These are phyloP conservation scores for Aristolochia contorta DNA, from an alignment of 164 flowering plant species.

Conservation along the genomic window DNA sequence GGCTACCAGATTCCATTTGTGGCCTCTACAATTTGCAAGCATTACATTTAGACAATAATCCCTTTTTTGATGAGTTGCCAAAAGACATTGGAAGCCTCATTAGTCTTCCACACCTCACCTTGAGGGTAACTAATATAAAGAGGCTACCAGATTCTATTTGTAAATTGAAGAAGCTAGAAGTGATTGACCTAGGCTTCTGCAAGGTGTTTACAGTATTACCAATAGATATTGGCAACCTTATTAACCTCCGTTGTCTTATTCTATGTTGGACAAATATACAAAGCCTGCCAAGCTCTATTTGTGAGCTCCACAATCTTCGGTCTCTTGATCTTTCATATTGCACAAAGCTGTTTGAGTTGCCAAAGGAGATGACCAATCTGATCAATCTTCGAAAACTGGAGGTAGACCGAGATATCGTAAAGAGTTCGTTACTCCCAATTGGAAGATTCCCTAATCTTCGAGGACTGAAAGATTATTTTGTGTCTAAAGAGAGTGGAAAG, in stretches of 20 bases:
- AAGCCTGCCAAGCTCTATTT: neutral
- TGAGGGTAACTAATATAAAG: neutral
- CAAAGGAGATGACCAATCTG: neutral
- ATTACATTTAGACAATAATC: neutral
- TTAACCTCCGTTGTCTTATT: neutral
- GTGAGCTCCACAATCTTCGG: neutral
- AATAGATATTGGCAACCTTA: neutral
- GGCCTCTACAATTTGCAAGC: neutral
- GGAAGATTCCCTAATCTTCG: slow-evolving; percentile 2
- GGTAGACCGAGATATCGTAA: neutral
- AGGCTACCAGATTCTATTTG: slow-evolving; percentile 1
- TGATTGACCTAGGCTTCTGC: neutral
- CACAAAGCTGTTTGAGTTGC: too few relatives aligned
- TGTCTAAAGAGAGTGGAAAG: slow-evolving; percentile 3
- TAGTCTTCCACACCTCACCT: neutral
- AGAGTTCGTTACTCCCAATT: neutral
- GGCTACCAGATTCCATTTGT: neutral
- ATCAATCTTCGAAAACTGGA: neutral
- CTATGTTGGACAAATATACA: neutral
- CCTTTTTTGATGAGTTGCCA: neutral
- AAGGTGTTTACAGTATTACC: neutral
- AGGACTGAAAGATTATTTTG: slow-evolving; percentile 4
- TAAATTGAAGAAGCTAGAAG: slow-evolving; percentile 1
- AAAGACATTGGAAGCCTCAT: neutral
- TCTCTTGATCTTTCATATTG: too few relatives aligned